Percentiles rank a stretch among this genome's conserved stretches.
Conservation (phyloP, 495 filamentous ascomycete species). For the Astrocystis sublimbata region DNA sequence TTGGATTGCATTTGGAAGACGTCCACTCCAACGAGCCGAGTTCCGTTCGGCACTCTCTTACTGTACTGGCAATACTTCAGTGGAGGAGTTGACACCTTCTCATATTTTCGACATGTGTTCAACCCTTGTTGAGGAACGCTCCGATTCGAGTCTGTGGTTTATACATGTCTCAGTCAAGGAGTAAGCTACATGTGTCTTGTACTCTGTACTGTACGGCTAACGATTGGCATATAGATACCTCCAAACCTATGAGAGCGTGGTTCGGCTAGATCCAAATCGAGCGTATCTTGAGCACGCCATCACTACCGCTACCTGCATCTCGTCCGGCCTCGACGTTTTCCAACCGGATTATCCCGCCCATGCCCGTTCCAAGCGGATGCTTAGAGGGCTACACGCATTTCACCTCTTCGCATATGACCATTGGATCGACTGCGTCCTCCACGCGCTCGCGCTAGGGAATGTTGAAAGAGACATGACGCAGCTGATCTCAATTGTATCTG, state of each 20-base stretch:
- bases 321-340: not conserved
- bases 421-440: conserved; percentile 30
- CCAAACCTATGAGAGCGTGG: conserved; percentile 16
- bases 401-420: conserved; percentile 32
- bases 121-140: conserved; percentile 31
- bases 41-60: conserved; percentile 35
- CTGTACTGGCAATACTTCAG: conserved; percentile 16
- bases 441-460: not conserved
- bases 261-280: conserved; percentile 11
- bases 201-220: not conserved
- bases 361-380: conserved; percentile 15
- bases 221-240: conserved; percentile 24
- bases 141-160: conserved; percentile 28
- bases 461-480: not conserved
- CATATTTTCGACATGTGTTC: conserved; percentile 36
- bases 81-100: conserved; percentile 15
- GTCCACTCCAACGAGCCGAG: conserved; percentile 30
- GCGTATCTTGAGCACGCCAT: conserved; percentile 8
- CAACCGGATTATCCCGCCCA: not conserved
- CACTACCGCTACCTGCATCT: not conserved
- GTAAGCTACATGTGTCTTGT: conserved; percentile 20
- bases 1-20: conserved; percentile 38
- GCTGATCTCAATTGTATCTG: not conserved
- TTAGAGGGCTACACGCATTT: conserved; percentile 31
- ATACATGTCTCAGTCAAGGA: conserved; percentile 38